Percentiles rank a stretch among this genome's conserved stretches.
Conservation (phyloP, 306 rosid species). For the Mimosa pudica region DNA sequence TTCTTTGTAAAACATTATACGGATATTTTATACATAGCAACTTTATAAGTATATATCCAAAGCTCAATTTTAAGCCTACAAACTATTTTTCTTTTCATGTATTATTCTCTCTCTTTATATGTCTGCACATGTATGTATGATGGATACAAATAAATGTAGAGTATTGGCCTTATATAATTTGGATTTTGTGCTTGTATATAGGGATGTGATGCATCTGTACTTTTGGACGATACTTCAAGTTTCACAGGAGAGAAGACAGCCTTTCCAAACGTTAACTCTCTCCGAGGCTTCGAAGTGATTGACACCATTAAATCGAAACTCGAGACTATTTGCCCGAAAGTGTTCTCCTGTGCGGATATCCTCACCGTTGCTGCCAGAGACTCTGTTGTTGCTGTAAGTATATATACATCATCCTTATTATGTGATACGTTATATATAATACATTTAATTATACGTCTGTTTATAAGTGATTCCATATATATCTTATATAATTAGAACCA, state of each 20-base stretch:
- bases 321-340: conserved; percentile 51
- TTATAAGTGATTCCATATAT: too few species aligned
- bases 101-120: neutral
- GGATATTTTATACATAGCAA: too few species aligned
- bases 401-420: too few species aligned
- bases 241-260: conserved; percentile 72
- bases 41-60: too few species aligned
- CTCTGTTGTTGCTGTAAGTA: conserved; percentile 58
- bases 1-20: too few species aligned
- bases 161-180: neutral
- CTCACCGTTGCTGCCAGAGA: conserved; percentile 67
- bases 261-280: conserved; percentile 49
- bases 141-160: neutral
- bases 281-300: conserved; percentile 60
- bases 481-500: too few species aligned
- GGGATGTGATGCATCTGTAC: conserved; percentile 79
- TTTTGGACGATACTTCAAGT: conserved; percentile 63
- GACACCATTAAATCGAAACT: conserved; percentile 55
- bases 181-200: conserved; percentile 4
- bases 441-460: too few species aligned
- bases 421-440: too few species aligned
- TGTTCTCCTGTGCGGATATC: conserved; percentile 72
- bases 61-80: neutral
- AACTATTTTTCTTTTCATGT: neutral
- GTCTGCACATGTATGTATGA: too few species aligned